phyloP scores from a whole-genome alignment of 169 alveolate species.

The Condylostoma magnum region DNA sequence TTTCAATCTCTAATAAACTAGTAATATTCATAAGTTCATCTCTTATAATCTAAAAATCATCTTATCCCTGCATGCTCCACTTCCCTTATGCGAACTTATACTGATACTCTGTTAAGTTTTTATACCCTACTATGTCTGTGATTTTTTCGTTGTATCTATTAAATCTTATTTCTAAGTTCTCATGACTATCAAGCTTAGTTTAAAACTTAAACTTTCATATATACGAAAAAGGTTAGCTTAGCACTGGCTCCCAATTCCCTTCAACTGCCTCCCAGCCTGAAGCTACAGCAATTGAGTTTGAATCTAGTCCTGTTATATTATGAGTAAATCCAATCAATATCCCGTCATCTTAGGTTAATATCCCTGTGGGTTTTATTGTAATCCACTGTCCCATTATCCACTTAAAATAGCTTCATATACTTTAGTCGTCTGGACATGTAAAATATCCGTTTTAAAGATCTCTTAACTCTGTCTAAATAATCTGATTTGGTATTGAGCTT shows the following conservation, averaged over 20 bases:
- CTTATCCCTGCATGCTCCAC: too few species aligned
- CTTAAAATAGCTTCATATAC: constrained; percentile 68
- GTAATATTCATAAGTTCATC: too few species aligned
- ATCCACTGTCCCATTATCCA: constrained; percentile 49
- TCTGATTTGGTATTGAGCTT: constrained; percentile 39
- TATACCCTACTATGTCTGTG: too few species aligned
- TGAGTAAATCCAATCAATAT: constrained; percentile 38
- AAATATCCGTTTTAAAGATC: constrained; percentile 60
- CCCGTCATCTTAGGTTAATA: constrained; percentile 22
- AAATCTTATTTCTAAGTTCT: not conserved
- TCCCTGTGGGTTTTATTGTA: constrained; percentile 38
- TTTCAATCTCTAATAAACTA: too few species aligned
- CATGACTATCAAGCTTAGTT: not conserved
- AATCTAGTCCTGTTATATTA: constrained; percentile 1
- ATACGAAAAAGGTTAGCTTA: constrained; percentile 17
- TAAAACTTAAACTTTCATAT: constrained; percentile 22
- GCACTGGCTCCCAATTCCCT: constrained; percentile 30
- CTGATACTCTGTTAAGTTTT: too few species aligned
- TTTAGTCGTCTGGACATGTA: constrained; percentile 70
- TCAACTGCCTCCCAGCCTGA: constrained; percentile 21
- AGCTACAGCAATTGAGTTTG: constrained; percentile 22
- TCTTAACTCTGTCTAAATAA: constrained; percentile 47
- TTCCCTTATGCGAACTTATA: too few species aligned
- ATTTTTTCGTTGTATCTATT: too few species aligned
- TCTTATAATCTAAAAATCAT: too few species aligned